Conservation (phyloP, 306 rosid genomes). For the Lagenaria siceraria region DNA sequence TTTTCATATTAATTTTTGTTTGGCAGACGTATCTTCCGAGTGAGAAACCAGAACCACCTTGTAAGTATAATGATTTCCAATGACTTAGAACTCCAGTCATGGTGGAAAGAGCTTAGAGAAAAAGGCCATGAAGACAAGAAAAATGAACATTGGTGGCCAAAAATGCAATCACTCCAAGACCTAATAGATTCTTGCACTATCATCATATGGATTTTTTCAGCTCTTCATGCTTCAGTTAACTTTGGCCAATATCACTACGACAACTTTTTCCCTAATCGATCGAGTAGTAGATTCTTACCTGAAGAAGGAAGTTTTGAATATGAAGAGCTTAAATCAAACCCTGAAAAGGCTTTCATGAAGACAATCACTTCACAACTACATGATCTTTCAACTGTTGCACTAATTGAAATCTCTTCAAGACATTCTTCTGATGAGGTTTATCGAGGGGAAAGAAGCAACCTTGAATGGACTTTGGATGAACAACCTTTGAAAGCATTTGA, state of each 20-base stretch:
- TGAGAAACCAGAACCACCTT: not conserved
- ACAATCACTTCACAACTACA: constrained; percentile 10
- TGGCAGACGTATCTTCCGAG: not conserved
- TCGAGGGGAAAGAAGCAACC: constrained; percentile 45
- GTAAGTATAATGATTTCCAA: not conserved
- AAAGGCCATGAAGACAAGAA: no score
- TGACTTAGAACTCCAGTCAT: no score
- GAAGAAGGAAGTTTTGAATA: constrained; percentile 31
- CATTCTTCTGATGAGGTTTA: constrained; percentile 65
- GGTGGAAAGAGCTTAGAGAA: no score
- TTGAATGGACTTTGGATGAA: constrained; percentile 49
- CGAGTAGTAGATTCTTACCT: constrained; percentile 19
- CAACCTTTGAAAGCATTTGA: constrained; percentile 28
- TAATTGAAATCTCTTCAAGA: constrained; percentile 43
- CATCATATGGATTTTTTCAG: constrained; percentile 48
- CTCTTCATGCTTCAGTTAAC: constrained; percentile 44
- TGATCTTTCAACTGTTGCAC: constrained; percentile 32
- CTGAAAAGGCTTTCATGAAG: constrained; percentile 42
- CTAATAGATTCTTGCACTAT: constrained; percentile 16
- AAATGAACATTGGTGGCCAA: no score
- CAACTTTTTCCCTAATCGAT: constrained; percentile 44
- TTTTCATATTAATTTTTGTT: not conserved
- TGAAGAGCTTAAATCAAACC: constrained; percentile 31
- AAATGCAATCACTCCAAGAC: no score
- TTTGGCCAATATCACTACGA: constrained; percentile 55